phyloP scores from a whole-genome alignment of 805 yeast species.

The Saccharomyces eubayanus region DNA sequence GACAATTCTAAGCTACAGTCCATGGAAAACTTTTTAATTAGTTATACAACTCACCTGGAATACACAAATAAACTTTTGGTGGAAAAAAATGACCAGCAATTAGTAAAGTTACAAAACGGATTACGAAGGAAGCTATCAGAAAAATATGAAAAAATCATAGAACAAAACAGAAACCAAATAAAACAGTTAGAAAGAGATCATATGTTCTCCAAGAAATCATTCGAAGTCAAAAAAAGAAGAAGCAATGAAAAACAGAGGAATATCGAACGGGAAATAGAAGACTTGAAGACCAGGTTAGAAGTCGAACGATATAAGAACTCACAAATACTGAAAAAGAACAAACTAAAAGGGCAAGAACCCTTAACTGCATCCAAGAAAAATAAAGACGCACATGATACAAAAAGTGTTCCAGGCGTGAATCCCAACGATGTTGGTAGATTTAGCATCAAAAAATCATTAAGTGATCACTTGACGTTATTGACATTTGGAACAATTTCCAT shows the following conservation, averaged over 20 bases:
- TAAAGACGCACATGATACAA: background rate
- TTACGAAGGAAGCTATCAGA: slow-evolving; percentile 8
- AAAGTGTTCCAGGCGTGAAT: background rate
- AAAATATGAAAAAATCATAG: slow-evolving; percentile 7
- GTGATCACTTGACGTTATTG: background rate
- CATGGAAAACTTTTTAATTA: slow-evolving; percentile 43
- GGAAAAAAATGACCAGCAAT: slow-evolving; percentile 11
- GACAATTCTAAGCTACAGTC: slow-evolving; percentile 47
- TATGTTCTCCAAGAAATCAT: background rate
- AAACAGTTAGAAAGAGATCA: slow-evolving; percentile 5
- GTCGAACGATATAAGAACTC: slow-evolving; percentile 12
- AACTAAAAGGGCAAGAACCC: background rate
- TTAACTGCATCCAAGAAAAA: background rate
- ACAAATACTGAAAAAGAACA: slow-evolving; percentile 3
- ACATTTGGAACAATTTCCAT: slow-evolving; percentile 1
- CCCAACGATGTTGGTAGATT: background rate
- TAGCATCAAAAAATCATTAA: background rate
- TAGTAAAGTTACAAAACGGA: slow-evolving; percentile 9
- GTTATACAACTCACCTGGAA: slow-evolving; percentile 31
- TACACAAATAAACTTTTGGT: slow-evolving; percentile 8
- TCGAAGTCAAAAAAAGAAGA: slow-evolving; percentile 1
- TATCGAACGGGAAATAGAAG: slow-evolving; percentile 13
- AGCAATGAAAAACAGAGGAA: slow-evolving; percentile 8
- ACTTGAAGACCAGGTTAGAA: slow-evolving; percentile 13
- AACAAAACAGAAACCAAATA: slow-evolving; percentile 6